A percentile compares a stretch with the other conserved stretches of the same genome.
Conservation (phyloP, 1,139 yeast species). For the Hansenula sp. region DNA sequence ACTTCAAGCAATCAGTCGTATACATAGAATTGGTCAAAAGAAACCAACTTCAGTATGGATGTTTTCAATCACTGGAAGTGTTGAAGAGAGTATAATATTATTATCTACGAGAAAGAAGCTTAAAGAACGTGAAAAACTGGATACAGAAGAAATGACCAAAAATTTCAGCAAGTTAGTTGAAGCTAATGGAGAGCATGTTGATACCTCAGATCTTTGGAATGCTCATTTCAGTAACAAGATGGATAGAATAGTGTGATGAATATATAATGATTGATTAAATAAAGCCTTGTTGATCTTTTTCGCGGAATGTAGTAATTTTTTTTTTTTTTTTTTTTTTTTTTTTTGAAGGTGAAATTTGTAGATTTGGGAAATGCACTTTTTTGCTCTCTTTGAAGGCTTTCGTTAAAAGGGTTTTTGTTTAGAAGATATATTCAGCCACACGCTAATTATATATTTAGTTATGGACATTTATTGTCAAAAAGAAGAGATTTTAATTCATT, state of each 20-base stretch:
- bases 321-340: too few species aligned
- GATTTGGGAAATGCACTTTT: too few species aligned
- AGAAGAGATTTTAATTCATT: too few species aligned
- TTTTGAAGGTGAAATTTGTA: too few species aligned
- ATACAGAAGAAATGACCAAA: constrained; percentile 36
- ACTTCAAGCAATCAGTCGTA: constrained; percentile 84
- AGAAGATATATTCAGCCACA: too few species aligned
- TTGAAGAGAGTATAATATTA: constrained; percentile 78
- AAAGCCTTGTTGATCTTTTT: too few species aligned
- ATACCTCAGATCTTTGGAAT: constrained; percentile 54
- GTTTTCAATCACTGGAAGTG: constrained; percentile 77
- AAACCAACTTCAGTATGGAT: constrained; percentile 84
- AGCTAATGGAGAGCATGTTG: constrained; percentile 50
- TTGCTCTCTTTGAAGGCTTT: too few species aligned
- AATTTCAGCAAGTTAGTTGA: constrained; percentile 35
- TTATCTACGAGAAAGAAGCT: constrained; percentile 17
- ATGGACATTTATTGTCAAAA: too few species aligned
- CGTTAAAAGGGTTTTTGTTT: too few species aligned
- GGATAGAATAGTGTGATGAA: constrained; percentile 6
- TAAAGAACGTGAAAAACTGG: constrained; percentile 24
- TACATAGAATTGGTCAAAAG: constrained; percentile 89
- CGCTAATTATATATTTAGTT: too few species aligned
- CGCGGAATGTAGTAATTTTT: too few species aligned
- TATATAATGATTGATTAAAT: neutral
- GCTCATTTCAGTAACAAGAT: constrained; percentile 39